Evolutionary conservation across 2,329 filamentous ascomycete genomes (phyloP), one percentile per base, ranked within the genome.

Genomic region (Aspergillus aculeatinus): DNA sequence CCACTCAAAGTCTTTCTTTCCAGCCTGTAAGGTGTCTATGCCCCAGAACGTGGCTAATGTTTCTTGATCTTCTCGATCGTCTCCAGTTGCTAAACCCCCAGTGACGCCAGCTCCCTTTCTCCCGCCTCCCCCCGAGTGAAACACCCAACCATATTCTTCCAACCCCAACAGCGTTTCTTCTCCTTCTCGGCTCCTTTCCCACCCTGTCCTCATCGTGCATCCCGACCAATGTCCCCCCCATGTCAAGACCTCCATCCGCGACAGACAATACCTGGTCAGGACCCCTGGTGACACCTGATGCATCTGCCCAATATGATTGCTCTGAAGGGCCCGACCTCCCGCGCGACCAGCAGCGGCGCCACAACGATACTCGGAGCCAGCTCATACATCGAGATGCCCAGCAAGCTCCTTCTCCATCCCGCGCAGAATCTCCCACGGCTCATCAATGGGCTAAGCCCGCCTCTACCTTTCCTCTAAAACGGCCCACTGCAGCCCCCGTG

Each of bases 141-240:
- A 64, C 57, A 61, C 64, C 27, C 60, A 64, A 64, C 65, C 64
- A 62, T 61, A 65, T 44, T 55, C 58, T 25, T 58, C 52, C 55
- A 44, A 23, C 27, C 55, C 53, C 39, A 51, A 57, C 58, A 56
- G 59, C 61, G 59, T 53, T 58, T 62, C 60, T 48, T 60, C 39
- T 44, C 47, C 58, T 58, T 62, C 53, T 60, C 61, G 52, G 60
- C 56, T 56, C 47, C 59, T 58, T 55, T 58, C 60, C 39, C 51
- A 57, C 56, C 60, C 52, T 66, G 61, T 61, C 63, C 57, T 60
- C 61, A 63, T 65, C 65, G 63, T 70, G 69, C 66, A 68, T 65
- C 62, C 68, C 75, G 72, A 77, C 79, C 77, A 79, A 81, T 82
- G 80, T 80, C 72, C 74, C 77, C 75, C 74, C 74, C 79, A 82